Conservation (phyloP, 176 grass and related monocot species). For the Hsuehochloa calcarea region DNA sequence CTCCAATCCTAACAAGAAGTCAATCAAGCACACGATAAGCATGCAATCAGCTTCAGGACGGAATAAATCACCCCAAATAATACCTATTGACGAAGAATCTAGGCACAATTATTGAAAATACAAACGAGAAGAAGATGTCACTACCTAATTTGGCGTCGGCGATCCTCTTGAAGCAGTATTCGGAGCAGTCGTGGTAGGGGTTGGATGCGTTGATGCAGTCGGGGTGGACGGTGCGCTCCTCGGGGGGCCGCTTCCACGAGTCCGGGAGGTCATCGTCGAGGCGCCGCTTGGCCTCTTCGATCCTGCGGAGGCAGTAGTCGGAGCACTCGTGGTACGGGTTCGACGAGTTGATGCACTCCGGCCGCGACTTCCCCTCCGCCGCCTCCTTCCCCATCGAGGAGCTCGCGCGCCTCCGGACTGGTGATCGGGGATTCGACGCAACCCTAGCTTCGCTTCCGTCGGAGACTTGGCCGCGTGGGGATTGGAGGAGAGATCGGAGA, state of each 20-base stretch:
- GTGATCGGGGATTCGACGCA: background rate
- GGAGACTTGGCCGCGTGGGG: background rate
- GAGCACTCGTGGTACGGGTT: constrained; percentile 74
- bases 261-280: background rate
- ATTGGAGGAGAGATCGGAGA: background rate
- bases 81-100: background rate
- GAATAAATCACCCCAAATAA: background rate
- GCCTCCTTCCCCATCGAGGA: constrained; percentile 11
- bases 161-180: constrained; percentile 66
- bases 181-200: constrained; percentile 63
- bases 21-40: background rate
- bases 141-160: constrained; percentile 48
- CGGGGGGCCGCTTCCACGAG: constrained; percentile 13
- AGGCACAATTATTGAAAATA: background rate
- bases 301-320: constrained; percentile 59
- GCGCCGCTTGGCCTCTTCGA: constrained; percentile 52
- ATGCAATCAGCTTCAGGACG: background rate
- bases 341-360: constrained; percentile 73
- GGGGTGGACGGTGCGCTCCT: constrained; percentile 50
- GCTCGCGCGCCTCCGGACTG: too few species aligned
- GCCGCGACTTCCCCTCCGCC: constrained; percentile 3
- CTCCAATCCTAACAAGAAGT: constrained; percentile 20
- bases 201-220: constrained; percentile 71
- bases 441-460: background rate
- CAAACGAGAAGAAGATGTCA: background rate